Base-by-base conservation (phyloP, 2,329 filamentous ascomycete species). In the Xylariales sp. region DNA sequence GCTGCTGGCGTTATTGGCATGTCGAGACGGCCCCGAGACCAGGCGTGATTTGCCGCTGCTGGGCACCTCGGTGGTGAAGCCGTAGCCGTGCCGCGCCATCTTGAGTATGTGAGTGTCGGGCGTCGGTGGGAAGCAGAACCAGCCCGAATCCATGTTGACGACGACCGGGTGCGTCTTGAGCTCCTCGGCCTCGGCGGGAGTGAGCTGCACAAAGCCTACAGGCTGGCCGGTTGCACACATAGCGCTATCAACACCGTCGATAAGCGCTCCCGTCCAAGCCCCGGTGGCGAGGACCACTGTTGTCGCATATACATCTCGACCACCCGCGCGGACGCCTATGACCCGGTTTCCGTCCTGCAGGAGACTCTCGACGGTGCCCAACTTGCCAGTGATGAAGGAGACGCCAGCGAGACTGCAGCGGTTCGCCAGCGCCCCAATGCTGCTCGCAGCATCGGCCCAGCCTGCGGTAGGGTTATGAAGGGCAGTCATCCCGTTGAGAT, bases 171-270 rank as follows among this genome's bases (percentile, higher is more conserved):
- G 71, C 12, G 67, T 54, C 31, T 60, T 62, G 11, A 85, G 61
- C 2, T 54, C 56, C 2, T 57, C 54, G 51, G 81, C 71, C 56
- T 87, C 83, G 3, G 69, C 66, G 5, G 68, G 54, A 0, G 74
- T 76, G 36, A 88, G 69, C 38, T 70, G 66, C 44, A 85, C 68
- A 59, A 85, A 88, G 0, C 74, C 78, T 12, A 88, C 59, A 1
- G 74, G 69, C 47, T 88, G 83, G 1, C 80, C 83, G 0, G 81
- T 83, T 0, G 81, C 76, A 38, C 76, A 70, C 17, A 72, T 74
- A 12, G 79, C 70, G 29, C 81, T 80, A 18, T 73, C 67, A 1
- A 86, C 63, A 49, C 83, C 77, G 29, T 28, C 6, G 29, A 88
- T 12, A 1, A 62, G 33, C 2, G 49, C 35, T 12, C 58, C 59